phyloP scores from a whole-genome alignment of 2,329 filamentous ascomycete genomes.

The Curvularia verruculosa region DNA sequence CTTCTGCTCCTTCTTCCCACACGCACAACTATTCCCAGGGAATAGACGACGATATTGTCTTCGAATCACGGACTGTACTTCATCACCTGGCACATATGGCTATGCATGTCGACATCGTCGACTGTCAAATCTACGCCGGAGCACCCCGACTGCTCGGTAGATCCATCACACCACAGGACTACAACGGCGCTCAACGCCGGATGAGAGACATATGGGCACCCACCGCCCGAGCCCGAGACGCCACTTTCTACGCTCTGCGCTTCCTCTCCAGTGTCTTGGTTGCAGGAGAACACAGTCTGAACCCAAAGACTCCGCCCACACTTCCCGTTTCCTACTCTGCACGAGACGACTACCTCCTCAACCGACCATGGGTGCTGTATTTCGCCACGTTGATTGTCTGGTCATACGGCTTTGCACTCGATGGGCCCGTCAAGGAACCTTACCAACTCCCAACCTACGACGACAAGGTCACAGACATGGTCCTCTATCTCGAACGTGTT shows the following conservation, averaged over 20 bases:
- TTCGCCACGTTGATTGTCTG: constrained; percentile 91
- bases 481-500: constrained; percentile 74
- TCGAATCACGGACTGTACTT: constrained; percentile 85
- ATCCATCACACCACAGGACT: constrained; percentile 81
- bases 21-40: constrained; percentile 42
- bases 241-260: constrained; percentile 88
- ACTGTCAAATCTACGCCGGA: constrained; percentile 93
- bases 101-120: constrained; percentile 96
- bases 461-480: constrained; percentile 78
- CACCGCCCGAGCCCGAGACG: constrained; percentile 84
- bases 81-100: constrained; percentile 97
- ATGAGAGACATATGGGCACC: constrained; percentile 92
- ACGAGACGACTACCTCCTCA: constrained; percentile 85
- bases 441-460: constrained; percentile 63
- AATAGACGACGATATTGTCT: constrained; percentile 70
- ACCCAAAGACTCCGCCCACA: constrained; percentile 33
- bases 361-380: constrained; percentile 94
- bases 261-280: constrained; percentile 86
- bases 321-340: constrained; percentile 69
- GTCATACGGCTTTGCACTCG: constrained; percentile 91
- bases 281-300: constrained; percentile 57
- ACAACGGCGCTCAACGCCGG: constrained; percentile 76
- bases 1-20: constrained; percentile 33
- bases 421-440: constrained; percentile 70
- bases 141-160: constrained; percentile 84